These are phyloP conservation scores for Beauveria rudraprayagi DNA, from an alignment of 2,329 filamentous ascomycete species.

Conservation along the genomic window DNA sequence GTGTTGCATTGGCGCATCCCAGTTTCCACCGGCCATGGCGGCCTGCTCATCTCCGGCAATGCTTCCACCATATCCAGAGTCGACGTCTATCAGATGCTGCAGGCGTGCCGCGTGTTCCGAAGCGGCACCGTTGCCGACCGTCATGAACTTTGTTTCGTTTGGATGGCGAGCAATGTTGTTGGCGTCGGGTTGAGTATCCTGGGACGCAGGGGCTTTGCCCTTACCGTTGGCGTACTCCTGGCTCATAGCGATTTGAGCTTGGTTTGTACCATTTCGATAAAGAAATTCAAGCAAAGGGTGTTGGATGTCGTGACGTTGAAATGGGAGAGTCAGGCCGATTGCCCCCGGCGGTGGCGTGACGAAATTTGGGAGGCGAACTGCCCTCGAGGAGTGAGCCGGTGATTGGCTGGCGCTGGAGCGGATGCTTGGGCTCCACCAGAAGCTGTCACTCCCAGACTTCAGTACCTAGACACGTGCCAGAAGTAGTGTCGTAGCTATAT, in stretches of 20 bases:
- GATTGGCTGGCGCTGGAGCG: constrained; percentile 8
- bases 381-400: background rate
- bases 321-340: background rate
- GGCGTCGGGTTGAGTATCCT: constrained; percentile 21
- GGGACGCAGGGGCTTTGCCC: constrained; percentile 37
- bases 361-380: constrained; percentile 10
- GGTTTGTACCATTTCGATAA: constrained; percentile 2
- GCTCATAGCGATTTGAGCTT: constrained; percentile 41
- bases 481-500: too few species aligned
- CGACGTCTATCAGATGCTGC: constrained; percentile 72
- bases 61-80: constrained; percentile 89
- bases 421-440: constrained; percentile 4
- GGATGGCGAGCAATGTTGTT: constrained; percentile 21
- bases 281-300: background rate
- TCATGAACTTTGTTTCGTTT: constrained; percentile 65
- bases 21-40: constrained; percentile 37
- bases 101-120: constrained; percentile 75
- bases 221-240: constrained; percentile 50
- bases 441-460: background rate
- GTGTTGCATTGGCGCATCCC: constrained; percentile 37
- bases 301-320: background rate
- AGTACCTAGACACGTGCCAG: background rate
- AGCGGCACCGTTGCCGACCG: constrained; percentile 72
- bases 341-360: constrained; percentile 9
- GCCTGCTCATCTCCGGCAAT: constrained; percentile 54